Base-by-base conservation (phyloP, 1,284 basidiomycete species). In the Peniophora sp. region DNA sequence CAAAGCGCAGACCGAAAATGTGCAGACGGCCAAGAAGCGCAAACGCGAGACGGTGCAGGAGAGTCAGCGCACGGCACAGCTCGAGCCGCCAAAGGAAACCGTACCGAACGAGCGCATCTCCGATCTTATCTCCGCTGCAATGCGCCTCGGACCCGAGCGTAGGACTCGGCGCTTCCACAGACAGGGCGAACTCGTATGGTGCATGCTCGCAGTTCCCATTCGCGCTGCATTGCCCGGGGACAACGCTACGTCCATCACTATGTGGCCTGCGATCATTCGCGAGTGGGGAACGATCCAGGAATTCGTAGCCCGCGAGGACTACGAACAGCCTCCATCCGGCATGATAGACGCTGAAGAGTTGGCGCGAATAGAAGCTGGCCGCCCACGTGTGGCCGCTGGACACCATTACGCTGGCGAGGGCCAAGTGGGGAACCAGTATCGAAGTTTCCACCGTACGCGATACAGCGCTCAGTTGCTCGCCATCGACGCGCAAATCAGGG, bases 171-270 rank as follows among this genome's bases (percentile, higher is more conserved):
- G 82, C 48, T 79, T 75, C 72, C 85, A 77, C 59, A 72, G 88
- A 52, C 73, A 77, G 27, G 81, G 79, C 19, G 89, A 92, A 63
- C 59, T 90, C 20, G 71, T 92, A 5, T 92, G 89, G 88, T 85
- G 80, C 52, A 70, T 73, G 16, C 64, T 92, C 27, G 64, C 73
- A 36, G 61, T 66, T 2, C 73, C 82, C 0, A 82, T 89, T 49
- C 54, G 61, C 27, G 27, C 27, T 12, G 27, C 6, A 32, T 12
- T 12, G 27, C 27, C 27, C 12, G 67, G 67, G 1, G 59, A 65
- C 32, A 41, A 58, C 9, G 69, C 66, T 16, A 69, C 74, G 46
- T 59, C 59, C 17, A 85, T 91, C 55, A 58, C 65, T 22, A 82
- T 81, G 56, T 91, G 88, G 88, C 88, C 88, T 1, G 85, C 75